Conservation (phyloP, 2,329 filamentous ascomycete species). For the Penicillium sp. region DNA sequence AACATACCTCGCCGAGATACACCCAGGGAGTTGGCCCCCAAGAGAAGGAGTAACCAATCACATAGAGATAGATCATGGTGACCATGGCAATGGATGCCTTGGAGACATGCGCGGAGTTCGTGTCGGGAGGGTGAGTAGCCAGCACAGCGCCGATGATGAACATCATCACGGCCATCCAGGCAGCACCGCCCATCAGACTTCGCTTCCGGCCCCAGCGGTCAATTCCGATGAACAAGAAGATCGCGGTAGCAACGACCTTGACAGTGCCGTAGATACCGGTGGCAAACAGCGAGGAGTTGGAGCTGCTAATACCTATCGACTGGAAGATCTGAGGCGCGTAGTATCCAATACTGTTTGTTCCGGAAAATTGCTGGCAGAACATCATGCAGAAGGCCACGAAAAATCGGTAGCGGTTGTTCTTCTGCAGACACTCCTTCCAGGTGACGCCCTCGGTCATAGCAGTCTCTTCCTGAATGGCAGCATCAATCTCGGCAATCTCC, state of each 20-base stretch:
- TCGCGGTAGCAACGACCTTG: constrained; percentile 42
- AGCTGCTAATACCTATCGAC: constrained; percentile 39
- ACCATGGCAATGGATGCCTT: constrained; percentile 43
- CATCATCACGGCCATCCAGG: constrained; percentile 44
- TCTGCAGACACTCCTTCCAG: constrained; percentile 45
- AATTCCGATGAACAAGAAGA: constrained; percentile 44
- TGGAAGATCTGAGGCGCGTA: constrained; percentile 47
- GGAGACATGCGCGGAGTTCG: constrained; percentile 33
- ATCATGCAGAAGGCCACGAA: constrained; percentile 43
- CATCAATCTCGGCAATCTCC: constrained; percentile 46
- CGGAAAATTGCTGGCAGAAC: constrained; percentile 48
- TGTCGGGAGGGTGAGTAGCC: constrained; percentile 39
- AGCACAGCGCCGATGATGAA: constrained; percentile 44
- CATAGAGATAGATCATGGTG: constrained; percentile 57
- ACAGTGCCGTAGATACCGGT: constrained; percentile 46
- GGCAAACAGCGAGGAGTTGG: constrained; percentile 41
- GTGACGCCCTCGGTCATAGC: constrained; percentile 46
- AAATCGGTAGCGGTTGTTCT: constrained; percentile 45
- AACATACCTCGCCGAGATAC: constrained; percentile 37
- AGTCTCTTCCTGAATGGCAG: constrained; percentile 49
- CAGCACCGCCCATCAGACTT: constrained; percentile 41
- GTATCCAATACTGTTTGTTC: constrained; percentile 46
- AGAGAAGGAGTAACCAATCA: constrained; percentile 37
- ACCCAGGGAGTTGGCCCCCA: constrained; percentile 39
- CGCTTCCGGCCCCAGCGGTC: constrained; percentile 44